Percentiles rank a stretch among this genome's conserved stretches.
These are phyloP conservation scores for Alloteropsis semialata DNA, from an alignment of 176 grass and related monocot species.

Conservation along the genomic window DNA sequence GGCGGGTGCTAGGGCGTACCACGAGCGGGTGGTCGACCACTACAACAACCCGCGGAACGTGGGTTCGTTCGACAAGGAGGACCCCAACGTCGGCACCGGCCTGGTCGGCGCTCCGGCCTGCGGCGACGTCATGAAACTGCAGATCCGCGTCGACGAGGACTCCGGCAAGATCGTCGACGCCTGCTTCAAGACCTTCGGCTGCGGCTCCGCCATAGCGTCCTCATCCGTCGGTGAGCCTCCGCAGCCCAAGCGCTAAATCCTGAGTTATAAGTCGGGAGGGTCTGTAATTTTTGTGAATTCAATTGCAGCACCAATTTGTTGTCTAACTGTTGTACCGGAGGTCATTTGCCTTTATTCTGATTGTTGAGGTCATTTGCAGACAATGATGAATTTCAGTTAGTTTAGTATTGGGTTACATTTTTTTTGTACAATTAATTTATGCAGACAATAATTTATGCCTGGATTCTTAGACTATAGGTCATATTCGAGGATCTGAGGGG, in stretches of 20 bases:
- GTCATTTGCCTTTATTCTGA: background rate
- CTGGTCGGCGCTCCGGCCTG: slow-evolving; percentile 95
- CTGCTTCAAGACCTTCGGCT: slow-evolving; percentile 98
- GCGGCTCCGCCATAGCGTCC: slow-evolving; percentile 95
- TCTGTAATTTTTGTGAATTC: background rate
- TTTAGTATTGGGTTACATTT: background rate
- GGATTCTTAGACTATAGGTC: background rate
- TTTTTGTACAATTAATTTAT: background rate
- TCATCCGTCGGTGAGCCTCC: slow-evolving; percentile 76
- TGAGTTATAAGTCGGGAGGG: too few relatives aligned
- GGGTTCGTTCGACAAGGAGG: slow-evolving; percentile 89
- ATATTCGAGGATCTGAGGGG: background rate
- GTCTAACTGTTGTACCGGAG: background rate
- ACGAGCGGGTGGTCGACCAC: slow-evolving; percentile 98
- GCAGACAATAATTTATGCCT: background rate
- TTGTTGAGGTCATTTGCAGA: background rate
- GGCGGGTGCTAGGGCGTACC: slow-evolving; percentile 56
- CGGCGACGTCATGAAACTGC: slow-evolving; percentile 99
- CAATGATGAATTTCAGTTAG: background rate
- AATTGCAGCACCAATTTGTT: background rate
- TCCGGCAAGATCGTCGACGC: slow-evolving; percentile 94
- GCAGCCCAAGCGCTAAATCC: background rate
- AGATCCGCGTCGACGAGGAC: slow-evolving; percentile 84
- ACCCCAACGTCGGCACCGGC: slow-evolving; percentile 86
- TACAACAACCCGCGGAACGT: slow-evolving; percentile 97